Percentiles rank a stretch among this genome's conserved stretches.
phyloP scores from a whole-genome alignment of 768 basidiomycete genomes.

The Kwoniella heveanensis region DNA sequence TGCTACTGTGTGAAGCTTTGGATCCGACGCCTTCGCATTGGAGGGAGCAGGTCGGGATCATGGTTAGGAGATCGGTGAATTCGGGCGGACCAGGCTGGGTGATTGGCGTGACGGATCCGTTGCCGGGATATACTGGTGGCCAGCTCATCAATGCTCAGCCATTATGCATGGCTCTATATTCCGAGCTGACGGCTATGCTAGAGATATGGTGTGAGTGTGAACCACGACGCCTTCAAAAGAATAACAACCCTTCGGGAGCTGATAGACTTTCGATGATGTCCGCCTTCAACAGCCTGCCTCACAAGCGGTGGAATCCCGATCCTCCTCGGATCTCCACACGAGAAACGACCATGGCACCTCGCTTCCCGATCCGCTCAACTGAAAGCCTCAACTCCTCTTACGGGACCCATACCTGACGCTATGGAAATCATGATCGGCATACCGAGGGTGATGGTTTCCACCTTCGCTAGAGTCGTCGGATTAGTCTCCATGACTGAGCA shows the following conservation, averaged over 20 bases:
- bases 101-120: constrained; percentile 6
- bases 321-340: neutral
- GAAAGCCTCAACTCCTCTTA: neutral
- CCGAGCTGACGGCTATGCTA: constrained; percentile 8
- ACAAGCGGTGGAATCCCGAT: constrained; percentile 8
- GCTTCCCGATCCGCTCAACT: neutral
- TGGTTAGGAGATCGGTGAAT: neutral
- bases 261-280: neutral
- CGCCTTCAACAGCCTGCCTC: neutral
- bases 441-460: neutral
- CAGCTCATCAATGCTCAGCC: constrained; percentile 6
- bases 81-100: constrained; percentile 10
- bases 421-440: constrained; percentile 7
- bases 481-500: neutral
- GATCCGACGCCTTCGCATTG: constrained; percentile 8
- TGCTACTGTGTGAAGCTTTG: constrained; percentile 6
- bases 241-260: too few relatives aligned
- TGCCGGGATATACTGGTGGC: constrained; percentile 6
- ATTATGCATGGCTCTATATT: constrained; percentile 5
- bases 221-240: too few relatives aligned
- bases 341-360: neutral
- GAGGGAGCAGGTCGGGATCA: constrained; percentile 1
- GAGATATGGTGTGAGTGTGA: constrained; percentile 10
- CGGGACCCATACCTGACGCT: neutral
- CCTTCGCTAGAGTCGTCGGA: neutral